phyloP scores from a whole-genome alignment of 1,284 basidiomycete genomes.

The Ganoderma boninense region DNA sequence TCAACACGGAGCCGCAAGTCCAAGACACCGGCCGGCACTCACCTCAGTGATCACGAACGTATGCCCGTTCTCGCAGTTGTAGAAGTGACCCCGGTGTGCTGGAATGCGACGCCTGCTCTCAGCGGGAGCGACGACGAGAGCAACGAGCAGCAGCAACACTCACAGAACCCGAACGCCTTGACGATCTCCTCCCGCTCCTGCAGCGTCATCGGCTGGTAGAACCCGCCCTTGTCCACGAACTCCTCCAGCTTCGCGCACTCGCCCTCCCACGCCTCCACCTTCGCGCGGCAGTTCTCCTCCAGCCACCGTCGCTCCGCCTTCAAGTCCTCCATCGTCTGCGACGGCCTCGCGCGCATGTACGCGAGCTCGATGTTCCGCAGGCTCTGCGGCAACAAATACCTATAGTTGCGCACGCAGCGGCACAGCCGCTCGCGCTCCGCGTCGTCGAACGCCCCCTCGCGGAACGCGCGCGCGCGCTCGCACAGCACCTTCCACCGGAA shows the following conservation, averaged over 20 bases:
- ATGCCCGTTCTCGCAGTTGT: conserved; percentile 41
- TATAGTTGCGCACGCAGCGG: conserved; percentile 22
- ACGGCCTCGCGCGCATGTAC: conserved; percentile 26
- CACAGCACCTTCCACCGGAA: conserved; percentile 46
- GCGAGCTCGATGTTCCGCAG: conserved; percentile 11
- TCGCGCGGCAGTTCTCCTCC: conserved; percentile 41
- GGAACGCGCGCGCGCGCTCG: conserved; percentile 15
- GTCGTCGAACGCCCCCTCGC: conserved; percentile 1
- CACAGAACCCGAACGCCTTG: conserved; percentile 55
- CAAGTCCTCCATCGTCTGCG: conserved; percentile 31
- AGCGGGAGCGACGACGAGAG: no score
- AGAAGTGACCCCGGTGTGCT: conserved; percentile 57
- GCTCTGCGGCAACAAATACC: conserved; percentile 12
- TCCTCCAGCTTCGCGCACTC: conserved; percentile 40
- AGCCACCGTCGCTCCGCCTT: conserved; percentile 46
- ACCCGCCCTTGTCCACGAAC: conserved; percentile 43
- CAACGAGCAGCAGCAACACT: conserved; percentile 27
- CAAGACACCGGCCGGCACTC: background rate
- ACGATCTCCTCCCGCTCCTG: conserved; percentile 60
- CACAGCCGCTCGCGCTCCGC: conserved; percentile 31
- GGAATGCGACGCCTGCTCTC: no score
- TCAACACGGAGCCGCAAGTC: background rate
- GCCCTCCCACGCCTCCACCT: conserved; percentile 46
- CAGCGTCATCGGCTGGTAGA: conserved; percentile 54
- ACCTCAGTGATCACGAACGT: conserved; percentile 42